These are phyloP conservation scores for Mycena chlorophos DNA, from an alignment of 768 basidiomycete genomes.

Conservation along the genomic window DNA sequence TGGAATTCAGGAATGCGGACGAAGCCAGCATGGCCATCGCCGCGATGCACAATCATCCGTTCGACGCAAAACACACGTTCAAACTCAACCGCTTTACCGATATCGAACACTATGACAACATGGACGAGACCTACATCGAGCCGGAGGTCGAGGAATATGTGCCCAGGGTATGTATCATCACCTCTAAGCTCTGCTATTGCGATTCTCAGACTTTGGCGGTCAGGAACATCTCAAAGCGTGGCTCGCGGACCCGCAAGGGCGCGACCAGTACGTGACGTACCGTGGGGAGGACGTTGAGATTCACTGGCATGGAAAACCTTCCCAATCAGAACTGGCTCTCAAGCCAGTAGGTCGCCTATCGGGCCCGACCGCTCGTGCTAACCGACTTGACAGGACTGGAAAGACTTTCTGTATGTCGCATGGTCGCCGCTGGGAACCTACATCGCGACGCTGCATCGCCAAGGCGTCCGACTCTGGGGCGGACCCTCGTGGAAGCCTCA, in stretches of 20 bases:
- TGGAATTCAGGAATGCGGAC: conserved; percentile 71
- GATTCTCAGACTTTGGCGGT: conserved; percentile 9
- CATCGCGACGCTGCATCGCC: conserved; percentile 89
- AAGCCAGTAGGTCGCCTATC: conserved; percentile 59
- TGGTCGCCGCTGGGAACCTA: conserved; percentile 99
- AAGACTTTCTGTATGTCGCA: conserved; percentile 87
- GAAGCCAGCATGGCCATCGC: conserved; percentile 69
- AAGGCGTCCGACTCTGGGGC: conserved; percentile 95
- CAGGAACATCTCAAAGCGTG: conserved; percentile 96
- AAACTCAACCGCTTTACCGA: conserved; percentile 86
- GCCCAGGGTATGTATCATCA: conserved; percentile 55
- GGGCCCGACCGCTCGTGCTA: conserved; percentile 15
- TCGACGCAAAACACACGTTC: conserved; percentile 87
- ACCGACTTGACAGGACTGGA: conserved; percentile 78
- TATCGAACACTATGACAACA: conserved; percentile 74
- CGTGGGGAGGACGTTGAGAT: conserved; percentile 89
- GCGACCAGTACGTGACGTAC: conserved; percentile 95
- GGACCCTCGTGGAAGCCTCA: conserved; percentile 87
- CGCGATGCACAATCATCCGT: conserved; percentile 73
- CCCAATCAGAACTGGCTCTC: conserved; percentile 77
- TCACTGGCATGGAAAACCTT: conserved; percentile 90
- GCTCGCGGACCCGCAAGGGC: conserved; percentile 88
- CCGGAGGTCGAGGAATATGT: conserved; percentile 72
- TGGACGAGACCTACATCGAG: conserved; percentile 80
- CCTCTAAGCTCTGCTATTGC: neutral